phyloP scores from a whole-genome alignment of 768 basidiomycete species.

The Phaeolepiota aurea region DNA sequence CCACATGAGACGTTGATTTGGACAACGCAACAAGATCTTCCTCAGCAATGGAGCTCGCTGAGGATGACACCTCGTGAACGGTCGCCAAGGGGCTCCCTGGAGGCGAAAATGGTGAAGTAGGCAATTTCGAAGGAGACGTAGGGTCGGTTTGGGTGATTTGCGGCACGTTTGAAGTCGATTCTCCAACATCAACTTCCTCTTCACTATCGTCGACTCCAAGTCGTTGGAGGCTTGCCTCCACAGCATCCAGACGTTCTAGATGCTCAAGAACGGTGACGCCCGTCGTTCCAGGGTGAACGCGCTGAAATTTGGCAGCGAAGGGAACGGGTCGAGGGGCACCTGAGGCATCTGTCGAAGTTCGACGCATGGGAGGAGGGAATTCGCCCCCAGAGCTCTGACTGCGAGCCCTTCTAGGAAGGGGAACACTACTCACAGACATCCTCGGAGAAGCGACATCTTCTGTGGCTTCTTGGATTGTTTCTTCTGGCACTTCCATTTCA shows the following conservation, averaged over 20 bases:
- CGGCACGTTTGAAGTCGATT: constrained; percentile 21
- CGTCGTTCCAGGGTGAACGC: constrained; percentile 78
- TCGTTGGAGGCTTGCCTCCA: constrained; percentile 70
- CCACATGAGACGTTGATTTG: constrained; percentile 67
- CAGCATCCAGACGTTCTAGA: constrained; percentile 76
- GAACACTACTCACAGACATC: constrained; percentile 55
- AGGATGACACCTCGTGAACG: constrained; percentile 47
- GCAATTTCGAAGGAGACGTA: constrained; percentile 21
- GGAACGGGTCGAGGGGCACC: constrained; percentile 71
- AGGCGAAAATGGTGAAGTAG: constrained; percentile 43
- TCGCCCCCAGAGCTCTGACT: constrained; percentile 61
- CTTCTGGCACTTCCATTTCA: constrained; percentile 65
- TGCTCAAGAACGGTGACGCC: constrained; percentile 83
- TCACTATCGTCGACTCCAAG: constrained; percentile 53
- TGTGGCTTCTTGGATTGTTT: constrained; percentile 29
- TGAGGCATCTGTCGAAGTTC: constrained; percentile 53
- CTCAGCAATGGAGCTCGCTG: constrained; percentile 50
- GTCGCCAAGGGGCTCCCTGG: constrained; percentile 54
- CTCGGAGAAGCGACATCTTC: constrained; percentile 44
- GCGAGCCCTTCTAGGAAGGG: constrained; percentile 40
- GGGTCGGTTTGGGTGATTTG: constrained; percentile 10
- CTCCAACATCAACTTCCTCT: constrained; percentile 62
- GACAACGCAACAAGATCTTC: constrained; percentile 70
- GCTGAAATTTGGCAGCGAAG: constrained; percentile 76
- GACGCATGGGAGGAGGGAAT: constrained; percentile 67